These are phyloP conservation scores for Geranium rotundifolium DNA, from an alignment of 345 rosid genomes.

Conservation along the genomic window DNA sequence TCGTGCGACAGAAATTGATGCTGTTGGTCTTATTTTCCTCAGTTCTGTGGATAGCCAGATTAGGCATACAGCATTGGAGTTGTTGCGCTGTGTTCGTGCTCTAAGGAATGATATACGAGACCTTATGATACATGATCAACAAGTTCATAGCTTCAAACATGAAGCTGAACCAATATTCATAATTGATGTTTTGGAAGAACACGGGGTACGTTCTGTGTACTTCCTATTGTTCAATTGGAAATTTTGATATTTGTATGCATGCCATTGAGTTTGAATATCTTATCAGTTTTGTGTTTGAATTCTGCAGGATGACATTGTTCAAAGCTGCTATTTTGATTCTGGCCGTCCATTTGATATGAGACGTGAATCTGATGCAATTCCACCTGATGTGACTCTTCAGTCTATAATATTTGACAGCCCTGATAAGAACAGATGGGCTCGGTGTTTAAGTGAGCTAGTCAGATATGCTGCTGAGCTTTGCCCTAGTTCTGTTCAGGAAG, in stretches of 20 bases:
- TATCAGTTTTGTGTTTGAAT: slow-evolving; percentile 3
- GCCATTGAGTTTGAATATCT: neutral
- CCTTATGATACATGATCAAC: slow-evolving; percentile 43
- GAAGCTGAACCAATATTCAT: slow-evolving; percentile 86
- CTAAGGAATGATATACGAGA: slow-evolving; percentile 78
- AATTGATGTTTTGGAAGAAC: slow-evolving; percentile 94
- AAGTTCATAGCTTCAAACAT: slow-evolving; percentile 47
- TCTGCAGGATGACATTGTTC: slow-evolving; percentile 90
- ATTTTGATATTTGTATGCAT: neutral
- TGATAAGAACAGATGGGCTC: slow-evolving; percentile 94
- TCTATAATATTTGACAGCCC: slow-evolving; percentile 92
- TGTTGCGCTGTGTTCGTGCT: slow-evolving; percentile 91
- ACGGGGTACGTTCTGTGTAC: slow-evolving; percentile 51
- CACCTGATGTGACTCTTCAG: slow-evolving; percentile 88
- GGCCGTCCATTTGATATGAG: slow-evolving; percentile 86
- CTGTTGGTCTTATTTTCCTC: slow-evolving; percentile 92
- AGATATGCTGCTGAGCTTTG: slow-evolving; percentile 94
- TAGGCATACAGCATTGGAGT: slow-evolving; percentile 88
- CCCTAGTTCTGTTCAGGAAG: slow-evolving; percentile 85
- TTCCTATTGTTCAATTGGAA: neutral
- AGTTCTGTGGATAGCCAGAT: slow-evolving; percentile 95
- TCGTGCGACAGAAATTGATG: slow-evolving; percentile 86
- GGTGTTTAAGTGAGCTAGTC: slow-evolving; percentile 90
- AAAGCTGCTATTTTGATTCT: slow-evolving; percentile 92
- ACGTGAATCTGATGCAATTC: slow-evolving; percentile 82